A percentile compares a stretch with the other conserved stretches of the same genome.
phyloP scores from a whole-genome alignment of 345 rosid species.

The Turritis glabra region DNA sequence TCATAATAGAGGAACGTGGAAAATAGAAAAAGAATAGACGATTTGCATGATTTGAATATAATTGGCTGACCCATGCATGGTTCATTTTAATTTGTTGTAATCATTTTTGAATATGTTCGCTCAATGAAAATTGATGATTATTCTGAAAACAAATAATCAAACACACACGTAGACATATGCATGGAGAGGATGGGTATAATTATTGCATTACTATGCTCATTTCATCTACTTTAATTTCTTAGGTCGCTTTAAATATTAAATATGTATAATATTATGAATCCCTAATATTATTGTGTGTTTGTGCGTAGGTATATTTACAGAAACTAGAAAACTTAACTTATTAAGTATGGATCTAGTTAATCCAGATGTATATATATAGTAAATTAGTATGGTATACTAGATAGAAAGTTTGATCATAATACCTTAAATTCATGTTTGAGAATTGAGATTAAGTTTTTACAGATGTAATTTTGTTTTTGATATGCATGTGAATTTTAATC shows the following conservation, averaged over 20 bases:
- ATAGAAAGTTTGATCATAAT: too few species aligned
- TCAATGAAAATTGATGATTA: not conserved
- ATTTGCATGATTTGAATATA: slow-evolving; percentile 31
- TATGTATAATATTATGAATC: not conserved
- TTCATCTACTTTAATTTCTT: slow-evolving; percentile 9
- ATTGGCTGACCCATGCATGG: slow-evolving; percentile 1
- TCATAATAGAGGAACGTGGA: slow-evolving; percentile 5
- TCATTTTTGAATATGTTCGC: slow-evolving; percentile 5
- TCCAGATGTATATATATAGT: too few species aligned
- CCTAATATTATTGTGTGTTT: not conserved
- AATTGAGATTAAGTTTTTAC: too few species aligned
- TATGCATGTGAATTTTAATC: too few species aligned
- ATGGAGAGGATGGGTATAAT: slow-evolving; percentile 39
- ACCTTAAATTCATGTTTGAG: too few species aligned
- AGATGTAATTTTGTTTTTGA: too few species aligned
- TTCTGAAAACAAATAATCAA: slow-evolving; percentile 17
- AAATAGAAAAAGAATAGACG: not conserved
- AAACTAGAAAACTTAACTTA: not conserved
- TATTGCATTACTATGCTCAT: slow-evolving; percentile 28
- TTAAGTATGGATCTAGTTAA: too few species aligned
- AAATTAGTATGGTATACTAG: too few species aligned
- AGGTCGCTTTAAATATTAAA: not conserved
- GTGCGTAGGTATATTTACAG: not conserved
- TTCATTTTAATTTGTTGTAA: slow-evolving; percentile 21
- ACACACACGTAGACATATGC: slow-evolving; percentile 33